Percentiles rank a stretch among this genome's conserved stretches.
phyloP scores from a whole-genome alignment of 108 stramenopile species.

The Hondaea fermentalgiana region DNA sequence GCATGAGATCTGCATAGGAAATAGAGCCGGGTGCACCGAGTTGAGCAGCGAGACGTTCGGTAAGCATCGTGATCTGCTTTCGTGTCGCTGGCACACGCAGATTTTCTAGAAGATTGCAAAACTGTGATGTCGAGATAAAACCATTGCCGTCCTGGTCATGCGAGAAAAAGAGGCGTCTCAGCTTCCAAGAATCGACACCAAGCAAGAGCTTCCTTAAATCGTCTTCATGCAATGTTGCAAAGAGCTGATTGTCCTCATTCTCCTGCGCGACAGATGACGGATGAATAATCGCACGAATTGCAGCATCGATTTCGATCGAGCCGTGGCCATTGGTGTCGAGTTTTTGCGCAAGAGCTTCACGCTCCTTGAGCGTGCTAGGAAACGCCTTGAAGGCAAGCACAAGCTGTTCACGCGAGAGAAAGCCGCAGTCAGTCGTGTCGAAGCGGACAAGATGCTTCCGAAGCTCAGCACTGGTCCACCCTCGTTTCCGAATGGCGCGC shows the following conservation, averaged over 20 bases:
- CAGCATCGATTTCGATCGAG: neutral
- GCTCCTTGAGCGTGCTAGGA: neutral
- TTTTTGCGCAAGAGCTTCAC: neutral
- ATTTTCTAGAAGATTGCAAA: neutral
- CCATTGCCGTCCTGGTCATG: constrained; percentile 2
- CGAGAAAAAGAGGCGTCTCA: neutral
- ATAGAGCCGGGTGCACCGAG: neutral
- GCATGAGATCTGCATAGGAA: neutral
- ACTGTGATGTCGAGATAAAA: neutral
- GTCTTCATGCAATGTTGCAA: neutral
- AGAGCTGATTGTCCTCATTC: neutral
- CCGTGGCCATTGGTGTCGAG: neutral
- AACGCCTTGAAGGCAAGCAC: neutral
- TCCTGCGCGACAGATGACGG: neutral
- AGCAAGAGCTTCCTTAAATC: neutral
- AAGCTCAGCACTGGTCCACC: neutral
- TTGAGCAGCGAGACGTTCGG: neutral
- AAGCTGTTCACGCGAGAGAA: neutral
- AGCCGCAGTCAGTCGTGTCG: neutral
- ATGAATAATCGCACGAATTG: neutral
- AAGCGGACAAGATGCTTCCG: neutral
- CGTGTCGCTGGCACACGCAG: neutral
- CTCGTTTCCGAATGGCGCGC: neutral
- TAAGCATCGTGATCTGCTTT: neutral
- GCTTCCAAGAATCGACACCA: neutral